Evolutionary conservation across 768 basidiomycete species (phyloP).

Genomic region (Dacryopinax spathularia): DNA sequence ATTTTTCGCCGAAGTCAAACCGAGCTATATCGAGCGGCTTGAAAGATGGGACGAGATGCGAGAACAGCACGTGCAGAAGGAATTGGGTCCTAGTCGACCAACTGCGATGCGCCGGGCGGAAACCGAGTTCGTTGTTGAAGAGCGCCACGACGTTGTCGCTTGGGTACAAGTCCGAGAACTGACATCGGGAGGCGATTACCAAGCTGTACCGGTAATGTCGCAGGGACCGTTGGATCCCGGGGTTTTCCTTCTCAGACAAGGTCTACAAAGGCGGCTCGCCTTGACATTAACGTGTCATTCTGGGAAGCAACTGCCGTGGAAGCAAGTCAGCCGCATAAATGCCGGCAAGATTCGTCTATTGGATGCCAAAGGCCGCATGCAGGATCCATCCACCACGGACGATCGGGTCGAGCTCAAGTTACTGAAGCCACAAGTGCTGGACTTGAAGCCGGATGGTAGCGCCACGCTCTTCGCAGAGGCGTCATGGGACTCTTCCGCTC

Average conservation of each 20-base stretch:
- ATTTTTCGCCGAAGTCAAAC: slow-evolving; percentile 70
- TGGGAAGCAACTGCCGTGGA: slow-evolving; percentile 80
- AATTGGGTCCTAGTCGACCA: slow-evolving; percentile 1
- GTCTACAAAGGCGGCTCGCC: slow-evolving; percentile 70
- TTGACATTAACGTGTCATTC: slow-evolving; percentile 75
- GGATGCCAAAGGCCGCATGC: slow-evolving; percentile 66
- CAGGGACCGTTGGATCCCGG: slow-evolving; percentile 65
- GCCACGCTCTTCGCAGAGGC: slow-evolving; percentile 53
- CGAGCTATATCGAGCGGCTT: slow-evolving; percentile 75
- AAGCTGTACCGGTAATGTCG: slow-evolving; percentile 68
- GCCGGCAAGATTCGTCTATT: slow-evolving; percentile 75
- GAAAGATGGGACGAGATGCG: slow-evolving; percentile 91
- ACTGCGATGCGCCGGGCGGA: slow-evolving; percentile 74
- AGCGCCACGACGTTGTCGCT: slow-evolving; percentile 81
- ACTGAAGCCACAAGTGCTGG: slow-evolving; percentile 52
- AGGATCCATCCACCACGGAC: slow-evolving; percentile 56
- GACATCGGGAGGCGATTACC: slow-evolving; percentile 67
- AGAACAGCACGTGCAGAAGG: slow-evolving; percentile 39
- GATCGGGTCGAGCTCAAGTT: slow-evolving; percentile 58
- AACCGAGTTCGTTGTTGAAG: slow-evolving; percentile 75
- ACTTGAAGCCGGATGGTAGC: slow-evolving; percentile 76
- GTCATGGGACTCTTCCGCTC: slow-evolving; percentile 87
- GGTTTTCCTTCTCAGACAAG: slow-evolving; percentile 80
- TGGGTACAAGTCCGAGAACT: slow-evolving; percentile 80
- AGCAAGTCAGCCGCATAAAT: slow-evolving; percentile 55